Evolutionary conservation across 148 eudicot species (phyloP).

Genomic region (Fagopyrum esculentum): DNA sequence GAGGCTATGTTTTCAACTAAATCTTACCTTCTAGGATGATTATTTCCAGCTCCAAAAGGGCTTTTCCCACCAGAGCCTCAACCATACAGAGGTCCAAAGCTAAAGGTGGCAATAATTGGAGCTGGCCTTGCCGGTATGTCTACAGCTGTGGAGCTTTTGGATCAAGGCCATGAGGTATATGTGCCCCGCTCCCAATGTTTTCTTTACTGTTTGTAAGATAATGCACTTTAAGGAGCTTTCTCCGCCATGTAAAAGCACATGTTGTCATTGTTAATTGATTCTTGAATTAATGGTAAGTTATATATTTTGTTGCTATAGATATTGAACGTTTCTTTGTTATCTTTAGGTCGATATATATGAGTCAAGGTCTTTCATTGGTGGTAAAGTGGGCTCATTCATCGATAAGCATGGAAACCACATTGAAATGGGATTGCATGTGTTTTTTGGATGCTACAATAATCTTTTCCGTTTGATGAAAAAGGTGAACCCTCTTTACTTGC

Average conservation of each 20-base stretch:
- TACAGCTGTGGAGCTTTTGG: constrained; percentile 97
- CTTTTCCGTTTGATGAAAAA: constrained; percentile 92
- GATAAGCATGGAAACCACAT: constrained; percentile 91
- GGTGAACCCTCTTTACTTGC: constrained; percentile 35
- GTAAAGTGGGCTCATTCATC: constrained; percentile 95
- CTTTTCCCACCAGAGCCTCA: constrained; percentile 95
- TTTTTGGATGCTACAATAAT: constrained; percentile 97
- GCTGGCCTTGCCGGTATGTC: constrained; percentile 99
- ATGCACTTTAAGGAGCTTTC: neutral
- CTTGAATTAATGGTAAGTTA: neutral
- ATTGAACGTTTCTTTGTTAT: neutral
- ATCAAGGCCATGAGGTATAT: constrained; percentile 95
- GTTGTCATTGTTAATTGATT: neutral
- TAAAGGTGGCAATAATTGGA: constrained; percentile 93
- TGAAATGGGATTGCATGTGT: constrained; percentile 98
- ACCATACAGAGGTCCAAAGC: constrained; percentile 82
- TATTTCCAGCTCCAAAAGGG: constrained; percentile 86
- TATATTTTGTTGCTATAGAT: neutral
- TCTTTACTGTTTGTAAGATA: neutral
- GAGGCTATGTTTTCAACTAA: constrained; percentile 6
- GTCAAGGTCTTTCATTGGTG: constrained; percentile 93
- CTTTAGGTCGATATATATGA: constrained; percentile 92
- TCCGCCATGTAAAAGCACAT: neutral
- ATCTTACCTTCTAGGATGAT: constrained; percentile 13
- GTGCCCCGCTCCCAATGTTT: neutral